Evolutionary conservation across 768 basidiomycete genomes (phyloP).

Genomic region (Termitomyces sp.): DNA sequence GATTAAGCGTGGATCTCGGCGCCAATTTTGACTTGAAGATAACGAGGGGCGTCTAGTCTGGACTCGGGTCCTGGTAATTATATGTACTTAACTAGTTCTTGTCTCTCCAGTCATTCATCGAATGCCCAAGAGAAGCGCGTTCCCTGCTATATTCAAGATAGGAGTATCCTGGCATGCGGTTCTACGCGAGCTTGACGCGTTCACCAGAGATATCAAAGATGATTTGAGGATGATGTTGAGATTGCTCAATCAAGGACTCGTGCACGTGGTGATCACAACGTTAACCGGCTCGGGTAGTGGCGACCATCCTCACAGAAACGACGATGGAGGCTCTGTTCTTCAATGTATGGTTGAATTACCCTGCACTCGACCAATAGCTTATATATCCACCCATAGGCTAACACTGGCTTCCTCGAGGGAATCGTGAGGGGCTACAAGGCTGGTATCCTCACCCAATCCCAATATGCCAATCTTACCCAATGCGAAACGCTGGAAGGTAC

Average conservation of each 20-base stretch:
- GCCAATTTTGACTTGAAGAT: too few relatives aligned
- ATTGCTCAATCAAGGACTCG: background rate
- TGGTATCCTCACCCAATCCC: slow-evolving; percentile 82
- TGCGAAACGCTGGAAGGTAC: slow-evolving; percentile 96
- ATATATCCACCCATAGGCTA: slow-evolving; percentile 41
- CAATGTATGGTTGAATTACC: slow-evolving; percentile 51
- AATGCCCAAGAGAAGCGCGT: background rate
- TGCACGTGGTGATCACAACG: slow-evolving; percentile 1
- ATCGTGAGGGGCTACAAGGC: slow-evolving; percentile 92
- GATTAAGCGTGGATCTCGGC: too few relatives aligned
- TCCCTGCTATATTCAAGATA: too few relatives aligned
- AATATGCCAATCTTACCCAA: slow-evolving; percentile 92
- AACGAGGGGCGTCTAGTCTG: too few relatives aligned
- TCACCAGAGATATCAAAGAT: too few relatives aligned
- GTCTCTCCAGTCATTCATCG: too few relatives aligned
- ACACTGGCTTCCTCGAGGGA: slow-evolving; percentile 74
- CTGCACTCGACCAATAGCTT: background rate
- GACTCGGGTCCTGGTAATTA: too few relatives aligned
- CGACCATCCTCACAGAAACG: slow-evolving; percentile 5
- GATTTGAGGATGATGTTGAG: too few relatives aligned
- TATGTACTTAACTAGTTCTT: too few relatives aligned
- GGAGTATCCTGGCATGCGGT: background rate
- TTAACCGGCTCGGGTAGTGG: background rate
- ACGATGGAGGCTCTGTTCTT: slow-evolving; percentile 86
- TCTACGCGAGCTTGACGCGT: background rate